Percentiles rank a stretch among this genome's conserved stretches.
phyloP scores from a whole-genome alignment of 441 rosid species.

The Populus tomentosa region DNA sequence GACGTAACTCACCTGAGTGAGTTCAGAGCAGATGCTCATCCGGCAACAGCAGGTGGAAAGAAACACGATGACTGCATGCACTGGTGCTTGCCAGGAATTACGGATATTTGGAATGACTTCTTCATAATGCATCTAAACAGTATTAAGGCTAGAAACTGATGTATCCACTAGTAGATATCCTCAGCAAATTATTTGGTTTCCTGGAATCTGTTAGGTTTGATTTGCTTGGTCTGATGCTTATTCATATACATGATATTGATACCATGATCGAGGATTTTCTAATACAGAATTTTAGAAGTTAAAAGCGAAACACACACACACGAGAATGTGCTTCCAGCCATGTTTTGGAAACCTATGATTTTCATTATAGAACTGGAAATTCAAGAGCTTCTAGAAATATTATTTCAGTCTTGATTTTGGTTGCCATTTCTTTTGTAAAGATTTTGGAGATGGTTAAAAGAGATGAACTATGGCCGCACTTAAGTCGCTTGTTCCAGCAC shows the following conservation, averaged over 20 bases:
- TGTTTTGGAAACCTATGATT: neutral
- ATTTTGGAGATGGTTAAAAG: neutral
- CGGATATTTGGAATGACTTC: slow-evolving; percentile 85
- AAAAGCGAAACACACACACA: neutral
- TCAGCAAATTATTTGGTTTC: neutral
- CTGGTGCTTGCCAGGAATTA: slow-evolving; percentile 91
- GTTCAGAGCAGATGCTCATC: slow-evolving; percentile 93
- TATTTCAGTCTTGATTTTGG: neutral
- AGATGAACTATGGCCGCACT: neutral
- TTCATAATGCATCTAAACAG: slow-evolving; percentile 33
- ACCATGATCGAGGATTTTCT: neutral
- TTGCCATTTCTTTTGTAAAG: neutral
- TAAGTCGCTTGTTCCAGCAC: neutral
- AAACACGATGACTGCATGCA: slow-evolving; percentile 94
- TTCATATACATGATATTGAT: neutral
- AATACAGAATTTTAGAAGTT: neutral
- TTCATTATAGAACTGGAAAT: neutral
- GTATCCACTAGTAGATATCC: neutral
- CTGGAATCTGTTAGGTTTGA: neutral
- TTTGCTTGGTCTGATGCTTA: neutral
- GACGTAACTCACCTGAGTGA: slow-evolving; percentile 77
- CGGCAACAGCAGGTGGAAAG: slow-evolving; percentile 77
- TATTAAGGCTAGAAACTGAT: slow-evolving; percentile 27
- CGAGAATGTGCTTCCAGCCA: neutral
- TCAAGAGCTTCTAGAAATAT: neutral